A percentile compares a stretch with the other conserved stretches of the same genome.
Evolutionary conservation across 2,329 filamentous ascomycete genomes (phyloP).

Genomic region (Fusarium denticulatum): DNA sequence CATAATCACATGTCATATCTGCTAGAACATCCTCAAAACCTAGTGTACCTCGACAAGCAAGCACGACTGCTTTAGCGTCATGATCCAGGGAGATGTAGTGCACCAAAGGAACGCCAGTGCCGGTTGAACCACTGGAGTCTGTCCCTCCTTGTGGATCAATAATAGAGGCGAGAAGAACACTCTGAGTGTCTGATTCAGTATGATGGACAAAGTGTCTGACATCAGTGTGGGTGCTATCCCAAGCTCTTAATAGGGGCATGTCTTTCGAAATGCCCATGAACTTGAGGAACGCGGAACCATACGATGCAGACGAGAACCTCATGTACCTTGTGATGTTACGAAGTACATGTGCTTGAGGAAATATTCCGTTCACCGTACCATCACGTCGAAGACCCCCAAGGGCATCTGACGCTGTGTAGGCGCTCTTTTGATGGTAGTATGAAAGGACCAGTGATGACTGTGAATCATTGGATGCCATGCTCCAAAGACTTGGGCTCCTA

Average conservation of each 20-base stretch:
- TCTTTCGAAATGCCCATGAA: constrained; percentile 69
- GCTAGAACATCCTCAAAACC: constrained; percentile 79
- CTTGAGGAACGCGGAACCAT: constrained; percentile 71
- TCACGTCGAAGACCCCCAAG: constrained; percentile 60
- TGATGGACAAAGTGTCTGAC: constrained; percentile 72
- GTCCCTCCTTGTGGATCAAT: constrained; percentile 75
- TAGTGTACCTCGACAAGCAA: constrained; percentile 77
- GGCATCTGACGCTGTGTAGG: constrained; percentile 59
- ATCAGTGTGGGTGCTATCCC: constrained; percentile 66
- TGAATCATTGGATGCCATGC: constrained; percentile 65
- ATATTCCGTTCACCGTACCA: constrained; percentile 66
- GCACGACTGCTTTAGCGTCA: constrained; percentile 75
- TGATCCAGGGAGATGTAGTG: constrained; percentile 79
- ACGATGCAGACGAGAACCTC: constrained; percentile 73
- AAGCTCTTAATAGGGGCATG: constrained; percentile 53
- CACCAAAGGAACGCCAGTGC: constrained; percentile 74
- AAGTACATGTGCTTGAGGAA: constrained; percentile 68
- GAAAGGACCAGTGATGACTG: constrained; percentile 64
- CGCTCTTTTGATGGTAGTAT: constrained; percentile 59
- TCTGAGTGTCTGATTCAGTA: constrained; percentile 66
- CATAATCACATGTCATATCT: constrained; percentile 79
- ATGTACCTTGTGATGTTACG: constrained; percentile 72
- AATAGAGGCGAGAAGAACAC: constrained; percentile 74
- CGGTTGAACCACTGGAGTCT: constrained; percentile 71
- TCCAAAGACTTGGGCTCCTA: constrained; percentile 67